Evolutionary conservation across 2,329 filamentous ascomycete genomes (phyloP).

Genomic region (Colletotrichum orchidophilum): DNA sequence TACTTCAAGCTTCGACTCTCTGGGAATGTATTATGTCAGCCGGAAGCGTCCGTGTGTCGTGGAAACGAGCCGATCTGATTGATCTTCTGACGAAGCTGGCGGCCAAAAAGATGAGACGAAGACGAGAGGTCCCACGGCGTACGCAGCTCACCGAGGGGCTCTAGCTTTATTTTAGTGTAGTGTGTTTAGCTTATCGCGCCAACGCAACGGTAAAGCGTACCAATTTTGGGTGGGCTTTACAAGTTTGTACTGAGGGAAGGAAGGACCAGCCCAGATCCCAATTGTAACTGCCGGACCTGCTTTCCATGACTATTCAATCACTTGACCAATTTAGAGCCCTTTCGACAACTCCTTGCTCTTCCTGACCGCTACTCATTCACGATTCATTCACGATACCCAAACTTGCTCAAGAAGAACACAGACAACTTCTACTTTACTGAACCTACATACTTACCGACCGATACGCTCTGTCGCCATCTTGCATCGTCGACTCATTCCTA

Average conservation of each 20-base stretch:
- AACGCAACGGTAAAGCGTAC: conserved; percentile 12
- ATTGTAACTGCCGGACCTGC: conserved; percentile 22
- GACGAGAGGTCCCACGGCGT: not conserved
- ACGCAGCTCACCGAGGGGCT: conserved; percentile 23
- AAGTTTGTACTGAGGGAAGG: not conserved
- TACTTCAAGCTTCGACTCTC: not conserved
- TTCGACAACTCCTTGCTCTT: not conserved
- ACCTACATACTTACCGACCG: not conserved
- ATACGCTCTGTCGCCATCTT: not conserved
- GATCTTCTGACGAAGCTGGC: not conserved
- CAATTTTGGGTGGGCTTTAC: not conserved
- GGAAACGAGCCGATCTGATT: conserved; percentile 21
- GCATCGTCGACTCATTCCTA: not conserved
- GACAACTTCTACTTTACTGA: not conserved
- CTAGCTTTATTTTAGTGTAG: conserved; percentile 25
- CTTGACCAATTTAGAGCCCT: not conserved
- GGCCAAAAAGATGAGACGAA: conserved; percentile 15
- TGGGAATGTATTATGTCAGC: not conserved
- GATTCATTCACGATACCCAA: not conserved
- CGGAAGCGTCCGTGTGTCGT: not conserved
- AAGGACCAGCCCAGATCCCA: not conserved
- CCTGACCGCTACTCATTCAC: not conserved
- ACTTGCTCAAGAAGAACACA: not conserved
- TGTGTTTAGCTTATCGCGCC: conserved; percentile 6
- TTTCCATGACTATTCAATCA: not conserved